These are phyloP conservation scores for Zygoascus sp. DNA, from an alignment of 1,139 yeast genomes.

Conservation along the genomic window DNA sequence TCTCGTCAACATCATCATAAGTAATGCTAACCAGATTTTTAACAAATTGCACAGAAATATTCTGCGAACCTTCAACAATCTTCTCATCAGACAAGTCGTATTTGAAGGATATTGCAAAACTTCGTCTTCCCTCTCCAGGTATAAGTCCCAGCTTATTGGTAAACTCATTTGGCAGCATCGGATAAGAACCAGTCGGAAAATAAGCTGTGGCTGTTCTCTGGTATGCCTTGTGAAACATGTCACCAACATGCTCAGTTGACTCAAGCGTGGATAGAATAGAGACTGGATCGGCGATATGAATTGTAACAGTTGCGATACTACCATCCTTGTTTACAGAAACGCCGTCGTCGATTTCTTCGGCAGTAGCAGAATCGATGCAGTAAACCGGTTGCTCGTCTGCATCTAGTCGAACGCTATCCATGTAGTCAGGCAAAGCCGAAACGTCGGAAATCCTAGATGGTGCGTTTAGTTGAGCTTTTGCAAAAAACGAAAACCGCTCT, in stretches of 20 bases:
- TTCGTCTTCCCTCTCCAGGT: constrained; percentile 42
- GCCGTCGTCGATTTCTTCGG: constrained; percentile 95
- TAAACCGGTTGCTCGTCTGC: constrained; percentile 53
- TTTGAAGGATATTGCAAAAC: constrained; percentile 44
- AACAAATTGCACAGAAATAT: constrained; percentile 38
- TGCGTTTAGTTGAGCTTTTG: constrained; percentile 6
- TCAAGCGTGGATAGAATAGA: constrained; percentile 45
- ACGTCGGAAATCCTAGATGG: constrained; percentile 12
- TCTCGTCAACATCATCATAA: constrained; percentile 46
- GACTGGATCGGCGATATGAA: constrained; percentile 88
- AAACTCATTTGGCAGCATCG: constrained; percentile 66
- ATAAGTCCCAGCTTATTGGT: constrained; percentile 51
- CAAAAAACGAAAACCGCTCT: constrained; percentile 18
- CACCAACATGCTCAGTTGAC: constrained; percentile 31
- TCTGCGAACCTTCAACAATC: constrained; percentile 21
- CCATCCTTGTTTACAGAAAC: constrained; percentile 51
- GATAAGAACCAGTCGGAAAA: constrained; percentile 59
- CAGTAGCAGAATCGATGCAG: constrained; percentile 77
- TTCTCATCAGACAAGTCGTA: constrained; percentile 35
- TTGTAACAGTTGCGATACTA: constrained; percentile 45
- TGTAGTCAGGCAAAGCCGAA: constrained; percentile 13
- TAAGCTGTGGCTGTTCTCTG: constrained; percentile 66
- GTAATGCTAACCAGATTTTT: constrained; percentile 46
- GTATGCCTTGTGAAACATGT: constrained; percentile 54
- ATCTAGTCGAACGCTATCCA: constrained; percentile 16